Percentiles rank a stretch among this genome's conserved stretches.
Conservation (phyloP, 164 flowering plant genomes). For the Sedum album region DNA sequence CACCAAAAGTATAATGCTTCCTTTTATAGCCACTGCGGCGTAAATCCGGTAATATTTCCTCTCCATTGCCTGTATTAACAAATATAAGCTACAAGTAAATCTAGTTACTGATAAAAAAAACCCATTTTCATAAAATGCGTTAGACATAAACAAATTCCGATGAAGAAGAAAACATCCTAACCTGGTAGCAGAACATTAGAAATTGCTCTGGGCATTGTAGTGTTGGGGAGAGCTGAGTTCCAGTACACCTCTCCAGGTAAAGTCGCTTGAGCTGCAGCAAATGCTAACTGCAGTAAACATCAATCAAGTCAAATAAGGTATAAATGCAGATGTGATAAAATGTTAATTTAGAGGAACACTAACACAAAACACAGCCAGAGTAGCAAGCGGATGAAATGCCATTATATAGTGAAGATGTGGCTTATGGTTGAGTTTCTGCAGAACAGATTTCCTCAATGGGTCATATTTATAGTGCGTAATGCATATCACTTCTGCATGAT, state of each 20-base stretch:
- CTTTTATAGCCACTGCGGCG: too few relatives aligned
- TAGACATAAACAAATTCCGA: too few relatives aligned
- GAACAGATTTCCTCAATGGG: background rate
- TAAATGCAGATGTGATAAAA: too few relatives aligned
- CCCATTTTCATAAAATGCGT: too few relatives aligned
- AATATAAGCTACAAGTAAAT: too few relatives aligned
- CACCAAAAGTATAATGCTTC: too few relatives aligned
- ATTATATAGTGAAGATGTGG: slow-evolving; percentile 6
- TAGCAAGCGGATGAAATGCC: slow-evolving; percentile 16
- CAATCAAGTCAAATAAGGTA: too few relatives aligned
- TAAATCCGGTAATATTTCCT: too few relatives aligned
- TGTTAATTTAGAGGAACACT: background rate
- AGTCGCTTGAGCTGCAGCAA: slow-evolving; percentile 29
- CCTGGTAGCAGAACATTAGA: slow-evolving; percentile 25
- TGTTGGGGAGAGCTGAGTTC: slow-evolving; percentile 30
- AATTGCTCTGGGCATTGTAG: slow-evolving; percentile 32
- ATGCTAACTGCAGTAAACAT: slow-evolving; percentile 22
- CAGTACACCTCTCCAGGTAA: slow-evolving; percentile 34
- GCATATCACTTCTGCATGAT: too few relatives aligned
- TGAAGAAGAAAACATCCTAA: background rate
- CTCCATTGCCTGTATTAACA: too few relatives aligned
- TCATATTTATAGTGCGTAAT: background rate
- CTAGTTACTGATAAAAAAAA: too few relatives aligned
- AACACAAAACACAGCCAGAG: slow-evolving; percentile 17
- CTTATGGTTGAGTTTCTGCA: background rate